Evolutionary conservation across 192 early-diverging fungal species (phyloP), one percentile per base, ranked within the genome.

Genomic region (Gamsiella multidivaricata): DNA sequence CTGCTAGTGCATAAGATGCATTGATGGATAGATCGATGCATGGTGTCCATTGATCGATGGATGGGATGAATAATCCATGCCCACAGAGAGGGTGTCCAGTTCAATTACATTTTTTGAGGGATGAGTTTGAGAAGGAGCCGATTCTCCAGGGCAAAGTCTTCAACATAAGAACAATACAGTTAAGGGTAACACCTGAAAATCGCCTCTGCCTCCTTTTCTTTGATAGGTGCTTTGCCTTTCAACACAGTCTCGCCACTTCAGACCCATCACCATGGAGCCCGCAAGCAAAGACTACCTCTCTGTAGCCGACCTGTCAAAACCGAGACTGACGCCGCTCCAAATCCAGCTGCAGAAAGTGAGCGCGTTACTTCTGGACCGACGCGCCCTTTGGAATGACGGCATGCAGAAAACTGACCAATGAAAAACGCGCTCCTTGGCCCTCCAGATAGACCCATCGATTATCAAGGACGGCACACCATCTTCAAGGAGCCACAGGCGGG

Each of bases 121-220:
- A 71, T 70, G 54, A 71, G 61, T 49, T 71, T 71, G 69, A 71
- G 69, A 63, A 46, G 61, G 69, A 71, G 39, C 60, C 25, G 32
- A 18, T 10, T 18, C 31, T 54, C 22, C 36, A 11, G 7, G 34
- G 20, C 8, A 55, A 10, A 6, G 3, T 5, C 12, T 12, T 39
- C n/a, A n/a, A n/a, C n/a, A n/a, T n/a, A n/a, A n/a, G n/a, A n/a
- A n/a, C n/a, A n/a, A n/a, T n/a, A n/a, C n/a, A n/a, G 14, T 55
- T 36, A 55, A 36, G 54, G 54, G 54, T n/a, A n/a, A n/a, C n/a
- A n/a, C n/a, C n/a, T n/a, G n/a, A n/a, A n/a, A n/a, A n/a, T n/a
- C n/a, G n/a, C n/a, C n/a, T n/a, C n/a, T n/a, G n/a, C n/a, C n/a
- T n/a, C n/a, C n/a, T n/a, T n/a, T n/a, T n/a, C n/a, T n/a, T n/a